phyloP scores from a whole-genome alignment of 768 basidiomycete species.

The Amanita exitialis region DNA sequence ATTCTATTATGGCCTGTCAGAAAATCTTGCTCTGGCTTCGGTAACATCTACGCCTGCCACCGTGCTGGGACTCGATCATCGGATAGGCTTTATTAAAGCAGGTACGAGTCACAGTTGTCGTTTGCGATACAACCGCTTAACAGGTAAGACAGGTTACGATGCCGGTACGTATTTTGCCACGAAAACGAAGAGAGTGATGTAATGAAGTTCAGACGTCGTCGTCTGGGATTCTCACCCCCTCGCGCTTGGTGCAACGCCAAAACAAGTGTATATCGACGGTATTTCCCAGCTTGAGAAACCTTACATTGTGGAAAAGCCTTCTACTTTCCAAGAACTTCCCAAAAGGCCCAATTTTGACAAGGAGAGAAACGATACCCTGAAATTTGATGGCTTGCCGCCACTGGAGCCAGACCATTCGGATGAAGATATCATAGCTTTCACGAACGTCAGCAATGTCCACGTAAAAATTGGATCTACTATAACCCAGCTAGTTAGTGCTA shows the following conservation, averaged over 20 bases:
- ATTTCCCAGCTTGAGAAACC: constrained; percentile 55
- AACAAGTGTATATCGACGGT: constrained; percentile 81
- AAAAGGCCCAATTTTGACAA: constrained; percentile 49
- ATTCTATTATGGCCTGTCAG: constrained; percentile 61
- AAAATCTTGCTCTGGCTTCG: constrained; percentile 53
- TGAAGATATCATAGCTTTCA: constrained; percentile 43
- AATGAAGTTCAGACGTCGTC: constrained; percentile 39
- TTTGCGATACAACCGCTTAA: neutral
- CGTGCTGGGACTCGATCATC: constrained; percentile 63
- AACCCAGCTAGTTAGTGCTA: constrained; percentile 19
- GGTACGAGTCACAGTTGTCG: constrained; percentile 21
- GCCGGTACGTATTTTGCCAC: constrained; percentile 31
- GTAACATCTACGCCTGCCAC: constrained; percentile 67
- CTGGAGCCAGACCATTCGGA: constrained; percentile 31
- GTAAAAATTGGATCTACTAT: constrained; percentile 22
- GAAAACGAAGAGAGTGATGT: neutral
- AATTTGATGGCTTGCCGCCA: constrained; percentile 59
- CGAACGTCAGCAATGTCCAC: constrained; percentile 48
- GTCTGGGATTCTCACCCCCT: constrained; percentile 76
- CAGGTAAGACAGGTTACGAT: constrained; percentile 42
- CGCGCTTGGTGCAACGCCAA: constrained; percentile 65
- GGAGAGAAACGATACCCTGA: constrained; percentile 42
- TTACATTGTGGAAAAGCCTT: constrained; percentile 39
- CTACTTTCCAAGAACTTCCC: constrained; percentile 39
- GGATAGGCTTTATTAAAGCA: constrained; percentile 58